Percentiles rank a stretch among this genome's conserved stretches.
phyloP scores from a whole-genome alignment of 495 filamentous ascomycete genomes.

The Entonaema liquescens region DNA sequence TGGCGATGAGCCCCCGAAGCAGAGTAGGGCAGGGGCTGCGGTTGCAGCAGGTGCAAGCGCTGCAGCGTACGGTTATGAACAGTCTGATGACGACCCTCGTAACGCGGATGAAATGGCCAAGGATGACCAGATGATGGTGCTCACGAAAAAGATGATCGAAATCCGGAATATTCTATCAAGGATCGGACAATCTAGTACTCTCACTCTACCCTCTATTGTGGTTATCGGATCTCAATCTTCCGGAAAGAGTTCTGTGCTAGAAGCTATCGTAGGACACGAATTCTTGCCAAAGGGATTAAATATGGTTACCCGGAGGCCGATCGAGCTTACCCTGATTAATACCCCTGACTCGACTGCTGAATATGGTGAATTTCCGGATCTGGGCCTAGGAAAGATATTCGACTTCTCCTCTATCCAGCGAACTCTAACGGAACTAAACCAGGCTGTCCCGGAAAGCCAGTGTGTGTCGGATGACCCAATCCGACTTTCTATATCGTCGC shows the following conservation, averaged over 20 bases:
- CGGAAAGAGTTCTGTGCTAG: conserved; percentile 96
- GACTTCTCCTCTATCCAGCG: conserved; percentile 94
- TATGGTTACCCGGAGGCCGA: conserved; percentile 97
- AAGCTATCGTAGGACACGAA: conserved; percentile 97
- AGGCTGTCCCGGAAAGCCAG: conserved; percentile 86
- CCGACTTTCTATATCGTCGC: conserved; percentile 92
- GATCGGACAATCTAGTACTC: conserved; percentile 86
- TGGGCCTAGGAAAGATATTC: conserved; percentile 88
- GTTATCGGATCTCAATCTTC: conserved; percentile 99
- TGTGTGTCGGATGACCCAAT: conserved; percentile 98
- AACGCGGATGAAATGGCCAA: conserved; percentile 69
- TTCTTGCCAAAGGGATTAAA: conserved; percentile 97
- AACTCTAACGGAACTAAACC: conserved; percentile 93
- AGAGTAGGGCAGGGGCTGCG: conserved; percentile 67
- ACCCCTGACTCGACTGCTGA: conserved; percentile 89
- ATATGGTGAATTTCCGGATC: conserved; percentile 95
- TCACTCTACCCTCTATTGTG: conserved; percentile 94
- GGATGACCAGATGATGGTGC: conserved; percentile 99
- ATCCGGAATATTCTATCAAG: conserved; percentile 89
- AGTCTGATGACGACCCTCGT: conserved; percentile 75
- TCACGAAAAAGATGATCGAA: conserved; percentile 99
- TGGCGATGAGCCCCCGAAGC: conserved; percentile 62
- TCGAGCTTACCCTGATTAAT: conserved; percentile 96
- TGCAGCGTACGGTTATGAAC: conserved; percentile 79
- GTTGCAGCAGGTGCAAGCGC: conserved; percentile 69